phyloP scores from a whole-genome alignment of 2,329 filamentous ascomycete species.

The Pestalotiopsis sp. region DNA sequence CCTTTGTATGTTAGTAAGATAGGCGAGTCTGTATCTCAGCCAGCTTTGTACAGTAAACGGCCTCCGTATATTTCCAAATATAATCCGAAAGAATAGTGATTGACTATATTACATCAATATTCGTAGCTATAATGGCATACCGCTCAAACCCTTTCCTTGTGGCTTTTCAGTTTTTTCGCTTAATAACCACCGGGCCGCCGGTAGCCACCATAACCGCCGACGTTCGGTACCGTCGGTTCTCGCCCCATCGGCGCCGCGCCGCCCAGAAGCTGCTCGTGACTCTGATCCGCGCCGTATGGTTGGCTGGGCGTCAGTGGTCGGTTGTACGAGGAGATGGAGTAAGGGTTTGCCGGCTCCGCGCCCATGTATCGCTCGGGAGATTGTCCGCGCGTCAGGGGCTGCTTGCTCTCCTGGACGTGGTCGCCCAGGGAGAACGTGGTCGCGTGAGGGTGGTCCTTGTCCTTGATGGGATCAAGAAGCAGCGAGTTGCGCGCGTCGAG shows the following conservation, averaged over 20 bases:
- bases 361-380: constrained; percentile 36
- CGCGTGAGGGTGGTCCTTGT: constrained; percentile 31
- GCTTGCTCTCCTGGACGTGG: constrained; percentile 37
- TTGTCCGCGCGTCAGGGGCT: constrained; percentile 27
- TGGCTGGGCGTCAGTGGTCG: constrained; percentile 41
- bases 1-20: constrained; percentile 7
- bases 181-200: constrained; percentile 18
- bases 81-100: neutral
- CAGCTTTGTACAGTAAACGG: constrained; percentile 9
- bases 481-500: constrained; percentile 87
- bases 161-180: neutral
- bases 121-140: neutral
- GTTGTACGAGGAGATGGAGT: constrained; percentile 29
- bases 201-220: constrained; percentile 24
- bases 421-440: constrained; percentile 45
- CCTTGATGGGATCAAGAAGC: constrained; percentile 62
- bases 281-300: constrained; percentile 30
- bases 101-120: neutral
- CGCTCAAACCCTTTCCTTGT: neutral
- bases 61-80: neutral
- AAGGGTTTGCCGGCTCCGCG: constrained; percentile 26
- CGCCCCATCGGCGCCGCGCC: constrained; percentile 42
- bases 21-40: constrained; percentile 5
- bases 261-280: constrained; percentile 40
- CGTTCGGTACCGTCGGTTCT: constrained; percentile 37